Conservation (phyloP, 768 basidiomycete genomes). For the Neoboletus subvelutipes region DNA sequence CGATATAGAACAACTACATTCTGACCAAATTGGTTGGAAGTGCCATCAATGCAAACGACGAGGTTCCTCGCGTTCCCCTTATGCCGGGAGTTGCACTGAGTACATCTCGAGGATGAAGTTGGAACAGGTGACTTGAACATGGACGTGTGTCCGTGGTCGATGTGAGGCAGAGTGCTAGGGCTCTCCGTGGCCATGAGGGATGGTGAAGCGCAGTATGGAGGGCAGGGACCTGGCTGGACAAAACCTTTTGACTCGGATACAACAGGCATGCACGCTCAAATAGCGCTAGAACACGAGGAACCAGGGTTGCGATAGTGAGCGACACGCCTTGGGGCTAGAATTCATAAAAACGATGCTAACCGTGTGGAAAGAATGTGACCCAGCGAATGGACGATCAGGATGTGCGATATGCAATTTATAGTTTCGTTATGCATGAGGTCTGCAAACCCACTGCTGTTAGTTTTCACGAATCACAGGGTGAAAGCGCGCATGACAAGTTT, state of each 20-base stretch:
- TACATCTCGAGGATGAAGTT: slow-evolving; percentile 4
- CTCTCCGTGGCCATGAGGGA: neutral
- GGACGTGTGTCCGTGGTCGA: neutral
- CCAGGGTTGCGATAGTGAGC: neutral
- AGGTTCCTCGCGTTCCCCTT: slow-evolving; percentile 21
- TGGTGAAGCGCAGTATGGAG: neutral
- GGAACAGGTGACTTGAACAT: neutral
- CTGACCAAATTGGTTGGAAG: slow-evolving; percentile 24
- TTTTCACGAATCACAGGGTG: neutral
- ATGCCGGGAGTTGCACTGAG: slow-evolving; percentile 11
- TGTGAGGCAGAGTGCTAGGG: neutral
- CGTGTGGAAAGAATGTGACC: slow-evolving; percentile 4
- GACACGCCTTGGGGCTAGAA: neutral
- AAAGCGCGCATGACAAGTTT: neutral
- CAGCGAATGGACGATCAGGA: neutral
- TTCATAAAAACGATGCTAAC: neutral
- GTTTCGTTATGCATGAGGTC: slow-evolving; percentile 6
- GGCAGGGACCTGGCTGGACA: neutral
- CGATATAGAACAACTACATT: slow-evolving; percentile 8
- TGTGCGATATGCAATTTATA: slow-evolving; percentile 2
- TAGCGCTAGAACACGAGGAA: neutral
- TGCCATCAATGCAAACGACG: slow-evolving; percentile 26
- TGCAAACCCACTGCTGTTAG: neutral
- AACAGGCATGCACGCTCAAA: slow-evolving; percentile 2
- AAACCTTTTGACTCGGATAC: neutral